Evolutionary conservation across 768 basidiomycete genomes (phyloP), one percentile per base, ranked within the genome.

Genomic region (Dioszegia hungarica): DNA sequence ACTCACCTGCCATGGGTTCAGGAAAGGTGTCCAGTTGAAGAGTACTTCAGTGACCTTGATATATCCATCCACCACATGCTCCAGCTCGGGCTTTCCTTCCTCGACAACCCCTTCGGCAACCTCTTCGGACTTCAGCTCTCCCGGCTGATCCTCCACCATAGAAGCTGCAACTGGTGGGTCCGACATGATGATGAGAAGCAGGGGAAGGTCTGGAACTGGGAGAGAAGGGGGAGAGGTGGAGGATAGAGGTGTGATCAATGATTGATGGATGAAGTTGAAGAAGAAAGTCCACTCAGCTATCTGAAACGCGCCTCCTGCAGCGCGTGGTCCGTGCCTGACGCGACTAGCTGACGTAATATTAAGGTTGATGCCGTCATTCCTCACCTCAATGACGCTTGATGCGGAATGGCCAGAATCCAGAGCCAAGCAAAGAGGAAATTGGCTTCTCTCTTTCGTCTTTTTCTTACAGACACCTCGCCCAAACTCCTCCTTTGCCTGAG

Each of bases 1-100:
- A 63, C 69, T 56, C 47, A 69, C 72, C 48, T 68, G 68, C 37
- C 53, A 59, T 12, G 58, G 57, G 24, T 61, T 34, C 17, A 75
- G 65, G 19, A 29, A 31, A n/a, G 63, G 56, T 27, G 53, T 24
- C 68, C 72, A 75, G 19, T 61, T 59, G 45, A 59, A 74, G 2
- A 62, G 38, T 34, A 70, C 58, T 29, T 67, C 65, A 12, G 60
- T 52, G 22, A 61, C 60, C 6, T 56, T 53, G 48, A 61, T 57
- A 45, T 67, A 74, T 1, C 56, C 73, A 24, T 70, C 72, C 9
- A 20, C 56, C 25, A 73, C 61, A 24, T 54, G 59, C 38, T 58
- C 51, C 28, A 61, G 36, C 11, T 51, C 59, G 1, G 41, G 41
- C 20, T 57, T 52, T 19, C 39, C 28, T 3, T 25, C 29, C 14